These are phyloP conservation scores for Apiospora aurea DNA, from an alignment of 2,329 filamentous ascomycete species.

Conservation along the genomic window DNA sequence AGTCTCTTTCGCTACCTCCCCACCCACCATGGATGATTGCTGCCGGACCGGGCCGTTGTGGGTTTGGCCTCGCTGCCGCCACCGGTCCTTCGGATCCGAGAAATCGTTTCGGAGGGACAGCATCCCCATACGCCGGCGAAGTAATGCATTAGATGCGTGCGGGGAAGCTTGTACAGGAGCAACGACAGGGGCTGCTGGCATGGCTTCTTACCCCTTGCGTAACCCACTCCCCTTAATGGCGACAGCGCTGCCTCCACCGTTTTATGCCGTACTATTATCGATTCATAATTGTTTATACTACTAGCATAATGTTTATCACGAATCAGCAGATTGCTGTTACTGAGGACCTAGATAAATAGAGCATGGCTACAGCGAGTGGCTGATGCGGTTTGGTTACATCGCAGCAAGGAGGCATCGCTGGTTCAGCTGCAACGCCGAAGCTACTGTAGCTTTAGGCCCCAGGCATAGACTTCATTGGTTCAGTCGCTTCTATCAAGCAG, in stretches of 20 bases:
- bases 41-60: no score
- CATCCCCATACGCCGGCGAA: no score
- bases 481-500: neutral
- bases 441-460: neutral
- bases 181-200: neutral
- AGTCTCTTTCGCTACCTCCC: no score
- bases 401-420: neutral
- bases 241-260: no score
- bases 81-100: no score
- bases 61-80: no score
- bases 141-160: neutral
- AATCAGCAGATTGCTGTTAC: neutral
- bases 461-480: neutral
- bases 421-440: neutral
- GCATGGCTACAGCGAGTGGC: neutral
- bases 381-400: neutral
- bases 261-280: no score
- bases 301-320: no score
- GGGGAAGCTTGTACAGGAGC: neutral
- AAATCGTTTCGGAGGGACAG: no score
- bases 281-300: no score
- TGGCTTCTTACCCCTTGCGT: neutral
- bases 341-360: neutral
- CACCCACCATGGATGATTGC: no score
- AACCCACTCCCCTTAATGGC: no score